Percentiles rank a stretch among this genome's conserved stretches.
phyloP scores from a whole-genome alignment of 305 asterid genomes.

The Nicotiana rustica region DNA sequence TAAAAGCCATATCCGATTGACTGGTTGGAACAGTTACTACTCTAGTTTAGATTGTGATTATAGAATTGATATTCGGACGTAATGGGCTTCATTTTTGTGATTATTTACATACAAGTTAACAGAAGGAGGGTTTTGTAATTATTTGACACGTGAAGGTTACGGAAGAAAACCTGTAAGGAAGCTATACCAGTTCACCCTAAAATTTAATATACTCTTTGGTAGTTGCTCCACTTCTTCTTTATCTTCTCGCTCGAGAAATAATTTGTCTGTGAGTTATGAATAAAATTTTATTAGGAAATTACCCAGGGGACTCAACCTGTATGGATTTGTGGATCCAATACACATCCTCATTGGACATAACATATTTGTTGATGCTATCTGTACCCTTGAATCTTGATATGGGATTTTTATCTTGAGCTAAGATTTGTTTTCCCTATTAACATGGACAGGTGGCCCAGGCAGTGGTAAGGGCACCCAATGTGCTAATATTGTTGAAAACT shows the following conservation, averaged over 20 bases:
- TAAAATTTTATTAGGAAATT: neutral
- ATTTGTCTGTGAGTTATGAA: neutral
- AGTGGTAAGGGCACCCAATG: slow-evolving; percentile 99
- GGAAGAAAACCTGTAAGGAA: neutral
- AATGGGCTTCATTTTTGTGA: slow-evolving; percentile 24
- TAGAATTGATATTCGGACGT: neutral
- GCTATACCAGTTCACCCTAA: neutral
- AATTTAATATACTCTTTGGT: neutral
- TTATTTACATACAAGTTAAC: neutral
- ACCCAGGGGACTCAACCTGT: neutral
- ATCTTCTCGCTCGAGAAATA: neutral
- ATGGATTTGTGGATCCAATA: neutral
- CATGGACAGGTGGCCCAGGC: slow-evolving; percentile 95
- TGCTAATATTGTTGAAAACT: slow-evolving; percentile 80
- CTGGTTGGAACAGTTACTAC: neutral
- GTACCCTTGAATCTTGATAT: neutral
- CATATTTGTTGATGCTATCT: slow-evolving; percentile 15
- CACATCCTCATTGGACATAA: neutral
- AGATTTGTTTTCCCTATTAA: slow-evolving; percentile 16
- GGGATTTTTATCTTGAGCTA: slow-evolving; percentile 7
- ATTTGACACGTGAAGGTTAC: neutral
- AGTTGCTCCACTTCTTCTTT: neutral
- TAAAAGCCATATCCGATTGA: slow-evolving; percentile 4
- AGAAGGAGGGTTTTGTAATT: slow-evolving; percentile 8
- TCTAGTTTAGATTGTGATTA: neutral